Conservation (phyloP, 2,329 filamentous ascomycete species). For the Trichoderma sp. region DNA sequence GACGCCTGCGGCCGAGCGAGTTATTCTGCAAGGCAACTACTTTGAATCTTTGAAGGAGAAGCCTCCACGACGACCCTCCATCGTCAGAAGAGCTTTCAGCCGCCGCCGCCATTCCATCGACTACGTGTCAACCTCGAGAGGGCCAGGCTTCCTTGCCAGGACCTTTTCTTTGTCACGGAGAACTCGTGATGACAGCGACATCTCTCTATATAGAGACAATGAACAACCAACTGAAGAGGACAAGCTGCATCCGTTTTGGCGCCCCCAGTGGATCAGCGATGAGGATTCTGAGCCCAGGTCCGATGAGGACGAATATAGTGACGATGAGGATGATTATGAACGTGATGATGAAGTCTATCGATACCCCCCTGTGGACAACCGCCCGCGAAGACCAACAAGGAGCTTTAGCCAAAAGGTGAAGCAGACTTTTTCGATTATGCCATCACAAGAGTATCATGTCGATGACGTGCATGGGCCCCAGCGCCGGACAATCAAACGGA, state of each 20-base stretch:
- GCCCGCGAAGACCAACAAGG: constrained; percentile 44
- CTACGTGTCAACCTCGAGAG: constrained; percentile 42
- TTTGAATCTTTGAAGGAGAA: constrained; percentile 49
- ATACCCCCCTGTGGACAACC: constrained; percentile 51
- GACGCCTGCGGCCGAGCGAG: constrained; percentile 54
- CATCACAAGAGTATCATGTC: constrained; percentile 40
- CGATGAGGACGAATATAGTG: constrained; percentile 37
- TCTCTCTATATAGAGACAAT: constrained; percentile 41
- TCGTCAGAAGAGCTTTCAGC: constrained; percentile 54
- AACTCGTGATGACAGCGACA: constrained; percentile 29
- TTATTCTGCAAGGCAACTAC: constrained; percentile 53
- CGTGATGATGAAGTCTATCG: constrained; percentile 40
- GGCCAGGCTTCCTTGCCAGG: constrained; percentile 46
- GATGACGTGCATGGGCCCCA: constrained; percentile 43
- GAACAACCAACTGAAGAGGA: constrained; percentile 51
- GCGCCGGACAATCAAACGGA: constrained; percentile 57
- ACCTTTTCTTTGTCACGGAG: constrained; percentile 54
- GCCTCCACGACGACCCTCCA: constrained; percentile 47
- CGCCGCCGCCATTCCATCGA: constrained; percentile 46
- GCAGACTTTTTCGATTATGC: constrained; percentile 60
- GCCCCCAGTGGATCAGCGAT: constrained; percentile 46
- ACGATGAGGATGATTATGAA: constrained; percentile 32
- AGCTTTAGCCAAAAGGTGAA: constrained; percentile 55
- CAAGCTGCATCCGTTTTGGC: constrained; percentile 61
- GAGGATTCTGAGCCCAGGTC: constrained; percentile 34